A percentile compares a stretch with the other conserved stretches of the same genome.
Conservation (phyloP, 306 rosid genomes). For the Cucurbita argyrosperma region DNA sequence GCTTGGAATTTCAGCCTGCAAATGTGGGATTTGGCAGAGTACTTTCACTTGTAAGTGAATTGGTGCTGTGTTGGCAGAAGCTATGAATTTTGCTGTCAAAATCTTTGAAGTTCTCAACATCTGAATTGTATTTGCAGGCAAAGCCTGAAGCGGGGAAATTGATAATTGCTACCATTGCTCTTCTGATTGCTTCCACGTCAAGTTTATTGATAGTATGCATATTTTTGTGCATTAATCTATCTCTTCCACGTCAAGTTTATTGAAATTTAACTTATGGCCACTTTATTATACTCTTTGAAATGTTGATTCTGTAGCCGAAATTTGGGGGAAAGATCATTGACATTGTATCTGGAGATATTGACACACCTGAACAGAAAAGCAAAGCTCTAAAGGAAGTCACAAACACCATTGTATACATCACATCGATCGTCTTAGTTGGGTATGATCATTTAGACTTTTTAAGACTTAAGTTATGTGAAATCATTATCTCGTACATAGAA, state of each 20-base stretch:
- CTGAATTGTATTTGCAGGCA: conserved; percentile 25
- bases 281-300: background rate
- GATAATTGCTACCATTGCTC: conserved; percentile 43
- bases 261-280: background rate
- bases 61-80: conserved; percentile 3
- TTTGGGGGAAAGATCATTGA: conserved; percentile 66
- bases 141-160: conserved; percentile 53
- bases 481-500: background rate
- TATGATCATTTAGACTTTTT: conserved; percentile 11
- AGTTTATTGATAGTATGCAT: conserved; percentile 48
- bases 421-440: conserved; percentile 47
- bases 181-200: conserved; percentile 58
- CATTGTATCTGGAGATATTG: conserved; percentile 47
- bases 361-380: conserved; percentile 37
- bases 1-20: conserved; percentile 35
- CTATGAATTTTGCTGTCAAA: conserved; percentile 4
- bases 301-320: conserved; percentile 40
- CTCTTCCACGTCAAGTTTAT: background rate
- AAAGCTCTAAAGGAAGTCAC: conserved; percentile 45
- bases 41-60: conserved; percentile 43
- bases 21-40: conserved; percentile 23
- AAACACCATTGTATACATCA: conserved; percentile 43
- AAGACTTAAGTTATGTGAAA: background rate
- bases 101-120: background rate
- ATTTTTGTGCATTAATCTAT: background rate